Base-by-base conservation (phyloP, 2,329 filamentous ascomycete genomes). In the Biscogniauxia marginata region DNA sequence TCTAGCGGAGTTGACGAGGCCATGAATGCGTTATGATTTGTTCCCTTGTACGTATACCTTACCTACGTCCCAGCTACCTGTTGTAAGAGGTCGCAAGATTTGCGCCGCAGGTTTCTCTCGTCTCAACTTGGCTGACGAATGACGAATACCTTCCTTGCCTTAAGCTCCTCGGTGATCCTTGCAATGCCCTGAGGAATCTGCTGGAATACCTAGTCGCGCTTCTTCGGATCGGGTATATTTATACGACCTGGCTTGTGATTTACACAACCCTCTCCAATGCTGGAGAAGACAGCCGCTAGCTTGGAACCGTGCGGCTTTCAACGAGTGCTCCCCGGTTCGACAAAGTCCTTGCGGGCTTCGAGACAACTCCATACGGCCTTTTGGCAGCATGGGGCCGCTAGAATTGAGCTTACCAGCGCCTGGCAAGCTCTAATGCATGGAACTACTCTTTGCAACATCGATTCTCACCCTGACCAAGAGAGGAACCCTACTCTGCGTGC, bases 281-380 rank as follows among this genome's bases (percentile, higher is more conserved):
- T 84, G 65, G 82, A 84, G 75, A 79, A 81, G 77, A 82, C 81
- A 55, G 79, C 80, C 44, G 77, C 78, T 59, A 77, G 74, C 70
- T 71, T 84, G 71, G 82, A 84, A 77, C 77, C 81, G 70, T 79
- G 79, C 74, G 75, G 75, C 63, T 73, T 84, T 68, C 79, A 80
- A 70, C 76, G 80, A 70, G 75, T 81, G 59, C 72, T 84, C 54
- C 76, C 77, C 39, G 65, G 73, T 46, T 65, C 70, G 47, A 67
- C 73, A 19, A 64, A 65, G 51, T 67, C 71, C 49, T 64, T 77
- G 34, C 76, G 74, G 61, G 75, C 67, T 59, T 71, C 70, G 54
- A 75, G 76, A 55, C 74, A 73, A 50, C 74, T 84, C 50, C 79
- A 77, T 49, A 77, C 77, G 11, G 68, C 75, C 43, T 84, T 84